Evolutionary conservation across 345 rosid species (phyloP).

Genomic region (Pistacia integerrima): DNA sequence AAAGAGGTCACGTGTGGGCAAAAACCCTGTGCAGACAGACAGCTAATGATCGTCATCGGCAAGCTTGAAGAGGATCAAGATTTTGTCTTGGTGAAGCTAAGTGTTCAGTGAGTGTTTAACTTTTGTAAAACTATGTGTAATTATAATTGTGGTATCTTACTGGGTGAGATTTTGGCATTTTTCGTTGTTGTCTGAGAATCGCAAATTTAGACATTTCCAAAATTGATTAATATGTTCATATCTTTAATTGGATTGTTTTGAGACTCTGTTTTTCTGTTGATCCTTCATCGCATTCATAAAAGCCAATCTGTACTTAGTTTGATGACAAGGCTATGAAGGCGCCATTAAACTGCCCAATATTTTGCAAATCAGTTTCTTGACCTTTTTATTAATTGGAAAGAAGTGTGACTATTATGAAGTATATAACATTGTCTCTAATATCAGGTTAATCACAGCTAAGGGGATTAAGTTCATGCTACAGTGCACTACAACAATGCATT

Average conservation of each 20-base stretch:
- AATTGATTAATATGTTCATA: neutral
- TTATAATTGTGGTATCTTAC: neutral
- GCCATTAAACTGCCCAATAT: neutral
- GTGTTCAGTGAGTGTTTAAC: constrained; percentile 1
- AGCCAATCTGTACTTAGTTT: neutral
- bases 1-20: constrained; percentile 41
- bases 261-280: neutral
- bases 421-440: no score
- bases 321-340: neutral
- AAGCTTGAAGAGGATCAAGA: constrained; percentile 9
- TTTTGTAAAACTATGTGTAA: neutral
- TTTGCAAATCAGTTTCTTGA: neutral
- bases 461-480: no score
- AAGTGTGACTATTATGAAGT: neutral
- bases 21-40: constrained; percentile 16
- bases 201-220: neutral
- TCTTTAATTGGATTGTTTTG: neutral
- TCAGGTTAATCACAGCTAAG: no score
- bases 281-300: neutral
- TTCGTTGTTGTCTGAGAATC: neutral
- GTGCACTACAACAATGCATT: no score
- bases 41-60: neutral
- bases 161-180: neutral
- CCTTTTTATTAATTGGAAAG: neutral
- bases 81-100: constrained; percentile 10